These are phyloP conservation scores for Eucalyptus pauciflora DNA, from an alignment of 345 rosid genomes.

Conservation along the genomic window DNA sequence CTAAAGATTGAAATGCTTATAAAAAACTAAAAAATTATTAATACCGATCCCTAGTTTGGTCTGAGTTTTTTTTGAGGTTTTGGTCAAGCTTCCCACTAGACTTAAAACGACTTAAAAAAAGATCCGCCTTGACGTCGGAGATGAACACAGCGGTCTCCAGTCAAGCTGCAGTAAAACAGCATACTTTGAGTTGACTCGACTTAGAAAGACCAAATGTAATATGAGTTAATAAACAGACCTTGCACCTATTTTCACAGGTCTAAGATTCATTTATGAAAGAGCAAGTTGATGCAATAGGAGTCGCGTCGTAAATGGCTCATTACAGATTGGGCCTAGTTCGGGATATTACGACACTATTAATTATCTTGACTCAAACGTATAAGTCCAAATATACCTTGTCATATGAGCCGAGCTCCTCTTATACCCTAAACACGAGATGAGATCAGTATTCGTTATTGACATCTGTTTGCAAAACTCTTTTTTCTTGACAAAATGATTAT, in stretches of 20 bases:
- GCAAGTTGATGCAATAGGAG: neutral
- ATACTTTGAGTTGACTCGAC: too few relatives aligned
- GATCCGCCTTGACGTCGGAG: too few relatives aligned
- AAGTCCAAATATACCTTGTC: neutral
- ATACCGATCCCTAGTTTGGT: neutral
- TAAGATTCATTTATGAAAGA: too few relatives aligned
- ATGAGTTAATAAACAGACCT: neutral
- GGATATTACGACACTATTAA: neutral
- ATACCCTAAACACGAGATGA: neutral
- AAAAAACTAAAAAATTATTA: neutral
- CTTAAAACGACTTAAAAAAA: too few relatives aligned
- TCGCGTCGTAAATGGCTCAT: fast-evolving
- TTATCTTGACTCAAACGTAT: neutral
- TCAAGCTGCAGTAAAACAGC: too few relatives aligned
- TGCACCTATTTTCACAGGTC: neutral
- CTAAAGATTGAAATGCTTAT: neutral
- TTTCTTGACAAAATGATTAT: too few relatives aligned
- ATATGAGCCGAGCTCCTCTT: fast-evolving
- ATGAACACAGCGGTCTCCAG: too few relatives aligned
- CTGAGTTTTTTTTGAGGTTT: neutral
- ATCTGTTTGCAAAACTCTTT: too few relatives aligned
- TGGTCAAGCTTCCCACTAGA: neutral
- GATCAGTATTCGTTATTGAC: fast-evolving
- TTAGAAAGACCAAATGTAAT: too few relatives aligned
- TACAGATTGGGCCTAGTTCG: neutral